These are phyloP conservation scores for Pilatotrama ljubarskyi DNA, from an alignment of 768 basidiomycete genomes.

Conservation along the genomic window DNA sequence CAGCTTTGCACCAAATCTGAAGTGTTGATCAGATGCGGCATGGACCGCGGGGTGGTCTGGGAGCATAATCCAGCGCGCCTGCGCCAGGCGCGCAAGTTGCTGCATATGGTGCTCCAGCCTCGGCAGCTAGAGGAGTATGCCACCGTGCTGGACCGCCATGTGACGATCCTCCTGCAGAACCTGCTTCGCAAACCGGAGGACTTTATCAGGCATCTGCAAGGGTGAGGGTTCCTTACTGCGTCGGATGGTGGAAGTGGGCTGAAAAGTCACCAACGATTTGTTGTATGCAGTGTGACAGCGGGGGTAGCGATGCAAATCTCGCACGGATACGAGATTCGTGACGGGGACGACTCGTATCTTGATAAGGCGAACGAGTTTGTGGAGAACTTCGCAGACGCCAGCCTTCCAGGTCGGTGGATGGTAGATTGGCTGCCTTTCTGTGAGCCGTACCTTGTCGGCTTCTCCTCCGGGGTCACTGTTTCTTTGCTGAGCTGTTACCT, in stretches of 20 bases:
- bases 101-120: slow-evolving; percentile 3
- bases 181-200: slow-evolving; percentile 46
- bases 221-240: not conserved
- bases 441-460: not conserved
- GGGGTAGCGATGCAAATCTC: slow-evolving; percentile 12
- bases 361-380: slow-evolving; percentile 3
- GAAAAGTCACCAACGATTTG: not conserved
- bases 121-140: not conserved
- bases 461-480: too few species aligned
- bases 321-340: not conserved
- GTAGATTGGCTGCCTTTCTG: slow-evolving; percentile 17
- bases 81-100: slow-evolving; percentile 3
- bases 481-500: not conserved
- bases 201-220: slow-evolving; percentile 51
- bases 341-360: not conserved
- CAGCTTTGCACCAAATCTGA: not conserved
- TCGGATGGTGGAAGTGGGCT: not conserved
- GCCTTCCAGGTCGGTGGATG: not conserved
- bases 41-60: slow-evolving; percentile 13
- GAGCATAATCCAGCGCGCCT: slow-evolving; percentile 7
- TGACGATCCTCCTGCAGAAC: slow-evolving; percentile 1
- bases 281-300: not conserved
- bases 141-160: not conserved
- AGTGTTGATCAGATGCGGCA: not conserved
- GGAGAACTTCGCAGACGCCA: slow-evolving; percentile 5